Base-by-base conservation (phyloP, 164 flowering plant species). In the Liquidambar formosana region DNA sequence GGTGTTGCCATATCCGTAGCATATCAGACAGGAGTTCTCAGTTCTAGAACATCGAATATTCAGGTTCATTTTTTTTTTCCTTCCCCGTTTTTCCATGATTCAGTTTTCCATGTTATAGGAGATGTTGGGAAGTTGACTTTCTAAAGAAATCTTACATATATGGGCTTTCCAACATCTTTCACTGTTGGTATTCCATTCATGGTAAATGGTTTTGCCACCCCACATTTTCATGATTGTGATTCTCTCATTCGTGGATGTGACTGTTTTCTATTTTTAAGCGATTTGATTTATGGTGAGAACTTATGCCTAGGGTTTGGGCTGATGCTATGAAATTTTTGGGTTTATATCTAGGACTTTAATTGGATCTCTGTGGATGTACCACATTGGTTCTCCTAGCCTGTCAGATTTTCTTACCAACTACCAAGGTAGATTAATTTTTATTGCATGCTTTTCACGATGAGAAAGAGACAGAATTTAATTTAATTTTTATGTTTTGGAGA, bases 61-160 rank as follows among this genome's bases (percentile, higher is more conserved):
- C 41, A 33, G 41, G 41, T 33, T 33, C 41, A 2, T 33, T 33
- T 2, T 33, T 33, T 2, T 33, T 33, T 6, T 33, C 6, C 6
- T 33, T 33, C 41, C 41, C 2, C 41, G 41, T 33, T 6, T 33
- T 33, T 33, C 41, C 41, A 33, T 33, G 41, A 2, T 33, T 33
- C 41, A 33, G 41, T 33, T 33, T 33, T 33, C 41, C 6, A 33
- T 33, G 41, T 33, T 2, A 33, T 33, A 33, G 41, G 6, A 33
- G 6, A 33, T 33, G 2, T 21, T 33, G 44, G 63, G 14, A 10
- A 9, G 44, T 70, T 70, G 73, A 53, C 67, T 63, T 70, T 70
- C 65, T 63, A 9, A 66, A 41, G 72, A 61, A 51, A 61, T 21
- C 47, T 45, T 33, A 33, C 57, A 28, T 33, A n/a, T n/a, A n/a